These are phyloP conservation scores for Colletotrichum higginsianum DNA, from an alignment of 2,329 filamentous ascomycete species.

Conservation along the genomic window DNA sequence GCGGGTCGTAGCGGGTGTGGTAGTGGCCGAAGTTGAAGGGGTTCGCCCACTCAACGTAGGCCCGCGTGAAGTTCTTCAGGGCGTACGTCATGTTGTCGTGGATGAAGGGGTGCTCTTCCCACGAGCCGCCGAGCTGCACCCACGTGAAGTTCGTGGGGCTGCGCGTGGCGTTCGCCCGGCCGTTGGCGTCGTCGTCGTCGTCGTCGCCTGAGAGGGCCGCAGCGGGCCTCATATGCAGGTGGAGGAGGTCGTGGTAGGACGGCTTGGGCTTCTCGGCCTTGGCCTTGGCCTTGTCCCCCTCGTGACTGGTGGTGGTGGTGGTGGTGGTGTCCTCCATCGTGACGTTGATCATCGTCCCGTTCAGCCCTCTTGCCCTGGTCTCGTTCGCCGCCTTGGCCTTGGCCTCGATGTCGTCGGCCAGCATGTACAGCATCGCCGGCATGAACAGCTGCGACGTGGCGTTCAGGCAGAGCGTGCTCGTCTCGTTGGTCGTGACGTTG, in stretches of 20 bases:
- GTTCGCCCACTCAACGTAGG: conserved; percentile 58
- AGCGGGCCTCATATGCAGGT: background rate
- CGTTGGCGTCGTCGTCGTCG: background rate
- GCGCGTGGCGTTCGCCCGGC: conserved; percentile 54
- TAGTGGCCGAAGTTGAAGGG: conserved; percentile 58
- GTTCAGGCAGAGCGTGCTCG: conserved; percentile 53
- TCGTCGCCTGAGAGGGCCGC: conserved; percentile 26
- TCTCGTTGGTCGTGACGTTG: conserved; percentile 49
- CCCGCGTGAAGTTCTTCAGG: conserved; percentile 55
- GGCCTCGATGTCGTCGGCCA: conserved; percentile 44
- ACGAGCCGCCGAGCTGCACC: conserved; percentile 57
- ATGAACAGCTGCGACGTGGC: conserved; percentile 48
- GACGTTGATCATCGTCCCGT: conserved; percentile 17
- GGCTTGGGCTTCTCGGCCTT: conserved; percentile 4
- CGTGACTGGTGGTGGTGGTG: too few relatives aligned
- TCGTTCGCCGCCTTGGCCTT: conserved; percentile 28
- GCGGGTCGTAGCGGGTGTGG: conserved; percentile 58
- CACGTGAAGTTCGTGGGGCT: conserved; percentile 51
- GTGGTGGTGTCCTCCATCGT: background rate
- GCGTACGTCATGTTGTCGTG: conserved; percentile 56
- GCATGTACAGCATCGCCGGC: conserved; percentile 49
- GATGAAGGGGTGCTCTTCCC: conserved; percentile 59
- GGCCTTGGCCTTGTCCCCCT: background rate
- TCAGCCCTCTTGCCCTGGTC: background rate
- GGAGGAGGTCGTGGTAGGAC: conserved; percentile 10